phyloP scores from a whole-genome alignment of 169 alveolate genomes.

The Blepharisma undulans region DNA sequence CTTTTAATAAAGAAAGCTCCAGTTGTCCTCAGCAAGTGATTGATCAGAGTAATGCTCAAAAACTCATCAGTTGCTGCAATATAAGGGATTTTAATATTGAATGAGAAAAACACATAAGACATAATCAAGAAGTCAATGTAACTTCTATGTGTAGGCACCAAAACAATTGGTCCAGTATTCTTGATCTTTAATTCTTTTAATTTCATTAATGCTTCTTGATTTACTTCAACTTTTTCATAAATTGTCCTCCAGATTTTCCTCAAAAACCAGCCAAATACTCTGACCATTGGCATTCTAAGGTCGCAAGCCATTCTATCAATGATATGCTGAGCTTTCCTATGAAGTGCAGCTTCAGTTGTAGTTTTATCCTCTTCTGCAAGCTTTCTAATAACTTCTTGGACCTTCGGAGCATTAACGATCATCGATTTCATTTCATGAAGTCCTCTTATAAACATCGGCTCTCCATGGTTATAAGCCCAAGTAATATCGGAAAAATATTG shows the following conservation, averaged over 20 bases:
- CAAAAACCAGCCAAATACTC: constrained; percentile 57
- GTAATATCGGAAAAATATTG: constrained; percentile 53
- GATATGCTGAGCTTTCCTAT: constrained; percentile 43
- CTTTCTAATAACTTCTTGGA: constrained; percentile 47
- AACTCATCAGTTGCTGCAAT: constrained; percentile 84
- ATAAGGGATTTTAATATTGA: constrained; percentile 72
- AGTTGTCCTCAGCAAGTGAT: constrained; percentile 57
- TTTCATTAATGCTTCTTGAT: constrained; percentile 48
- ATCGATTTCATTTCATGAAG: constrained; percentile 39
- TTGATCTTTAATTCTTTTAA: constrained; percentile 16
- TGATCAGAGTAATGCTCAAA: constrained; percentile 65
- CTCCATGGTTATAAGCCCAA: constrained; percentile 49
- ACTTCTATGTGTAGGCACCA: constrained; percentile 82
- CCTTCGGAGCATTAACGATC: constrained; percentile 55
- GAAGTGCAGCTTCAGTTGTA: background rate
- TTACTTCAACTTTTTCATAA: constrained; percentile 73
- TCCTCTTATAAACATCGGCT: constrained; percentile 32
- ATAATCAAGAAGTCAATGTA: constrained; percentile 81
- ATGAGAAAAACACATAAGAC: constrained; percentile 65
- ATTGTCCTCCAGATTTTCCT: constrained; percentile 67
- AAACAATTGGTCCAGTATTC: constrained; percentile 62
- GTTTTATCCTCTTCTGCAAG: constrained; percentile 23
- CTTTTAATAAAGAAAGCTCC: constrained; percentile 82
- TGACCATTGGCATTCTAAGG: constrained; percentile 46
- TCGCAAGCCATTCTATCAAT: constrained; percentile 56